Conservation (phyloP, 371 early-diverging fungal species). For the Rhizopus delemar region DNA sequence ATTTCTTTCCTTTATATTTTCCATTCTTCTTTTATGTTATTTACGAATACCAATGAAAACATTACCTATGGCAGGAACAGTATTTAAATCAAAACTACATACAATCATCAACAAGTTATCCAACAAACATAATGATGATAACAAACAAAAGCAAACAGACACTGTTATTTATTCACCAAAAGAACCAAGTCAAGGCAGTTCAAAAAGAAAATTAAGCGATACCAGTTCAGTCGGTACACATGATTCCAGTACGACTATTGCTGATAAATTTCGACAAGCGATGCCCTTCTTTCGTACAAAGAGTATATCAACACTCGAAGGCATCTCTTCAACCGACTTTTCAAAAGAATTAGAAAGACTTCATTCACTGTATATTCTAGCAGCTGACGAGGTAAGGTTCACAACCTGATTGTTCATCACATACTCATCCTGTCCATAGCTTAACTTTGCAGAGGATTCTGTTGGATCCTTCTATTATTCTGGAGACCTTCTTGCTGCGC, state of each 20-base stretch:
- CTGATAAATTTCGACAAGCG: conserved; percentile 22
- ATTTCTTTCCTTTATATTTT: no score
- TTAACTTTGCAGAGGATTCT: conserved; percentile 45
- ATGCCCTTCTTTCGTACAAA: conserved; percentile 20
- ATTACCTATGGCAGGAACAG: neutral
- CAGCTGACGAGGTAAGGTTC: conserved; percentile 27
- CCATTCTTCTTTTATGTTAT: no score
- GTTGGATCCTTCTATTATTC: conserved; percentile 43
- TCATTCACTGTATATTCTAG: conserved; percentile 17
- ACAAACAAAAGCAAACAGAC: neutral
- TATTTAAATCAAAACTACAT: neutral
- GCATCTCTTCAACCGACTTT: neutral
- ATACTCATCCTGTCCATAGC: conserved; percentile 12
- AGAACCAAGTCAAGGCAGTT: neutral
- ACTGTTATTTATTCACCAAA: no score
- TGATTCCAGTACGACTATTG: conserved; percentile 17
- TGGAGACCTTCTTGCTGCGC: conserved; percentile 41
- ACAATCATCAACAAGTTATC: neutral
- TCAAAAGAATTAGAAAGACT: conserved; percentile 13
- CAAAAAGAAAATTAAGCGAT: conserved; percentile 24
- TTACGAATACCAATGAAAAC: no score
- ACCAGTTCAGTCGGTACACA: conserved; percentile 23
- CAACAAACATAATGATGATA: neutral
- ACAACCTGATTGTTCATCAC: no score
- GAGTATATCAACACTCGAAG: conserved; percentile 7